A percentile compares a stretch with the other conserved stretches of the same genome.
These are phyloP conservation scores for Fusarium albosuccineum DNA, from an alignment of 2,329 filamentous ascomycete genomes.

Conservation along the genomic window DNA sequence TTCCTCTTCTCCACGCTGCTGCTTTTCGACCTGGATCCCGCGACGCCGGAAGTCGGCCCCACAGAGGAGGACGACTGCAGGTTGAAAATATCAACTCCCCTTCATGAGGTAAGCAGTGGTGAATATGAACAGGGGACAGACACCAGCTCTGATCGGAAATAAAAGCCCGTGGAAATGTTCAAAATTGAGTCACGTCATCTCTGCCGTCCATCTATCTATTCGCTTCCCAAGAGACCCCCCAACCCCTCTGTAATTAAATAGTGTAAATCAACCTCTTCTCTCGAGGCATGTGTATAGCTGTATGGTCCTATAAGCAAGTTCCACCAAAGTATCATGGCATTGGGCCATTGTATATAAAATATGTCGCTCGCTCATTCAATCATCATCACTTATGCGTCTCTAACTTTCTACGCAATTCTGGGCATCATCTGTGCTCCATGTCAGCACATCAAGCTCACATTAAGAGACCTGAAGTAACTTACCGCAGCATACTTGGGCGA, in stretches of 20 bases:
- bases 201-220: background rate
- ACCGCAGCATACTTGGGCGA: constrained; percentile 87
- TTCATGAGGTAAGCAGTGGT: background rate
- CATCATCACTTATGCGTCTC: constrained; percentile 24
- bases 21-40: constrained; percentile 16
- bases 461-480: constrained; percentile 51
- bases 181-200: background rate
- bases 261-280: background rate
- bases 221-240: background rate
- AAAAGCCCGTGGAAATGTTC: background rate
- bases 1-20: constrained; percentile 6
- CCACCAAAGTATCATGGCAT: constrained; percentile 15
- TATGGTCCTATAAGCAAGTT: constrained; percentile 4
- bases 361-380: constrained; percentile 32
- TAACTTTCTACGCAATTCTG: constrained; percentile 39
- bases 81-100: background rate
- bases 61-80: background rate
- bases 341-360: constrained; percentile 15
- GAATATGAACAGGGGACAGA: too few relatives aligned
- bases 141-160: background rate
- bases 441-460: constrained; percentile 6
- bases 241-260: constrained; percentile 27
- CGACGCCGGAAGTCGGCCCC: constrained; percentile 45
- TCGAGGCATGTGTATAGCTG: constrained; percentile 2
- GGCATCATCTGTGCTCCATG: constrained; percentile 49